Percentiles rank a stretch among this genome's conserved stretches.
phyloP scores from a whole-genome alignment of 768 basidiomycete species.

The Pluteus cervinus region DNA sequence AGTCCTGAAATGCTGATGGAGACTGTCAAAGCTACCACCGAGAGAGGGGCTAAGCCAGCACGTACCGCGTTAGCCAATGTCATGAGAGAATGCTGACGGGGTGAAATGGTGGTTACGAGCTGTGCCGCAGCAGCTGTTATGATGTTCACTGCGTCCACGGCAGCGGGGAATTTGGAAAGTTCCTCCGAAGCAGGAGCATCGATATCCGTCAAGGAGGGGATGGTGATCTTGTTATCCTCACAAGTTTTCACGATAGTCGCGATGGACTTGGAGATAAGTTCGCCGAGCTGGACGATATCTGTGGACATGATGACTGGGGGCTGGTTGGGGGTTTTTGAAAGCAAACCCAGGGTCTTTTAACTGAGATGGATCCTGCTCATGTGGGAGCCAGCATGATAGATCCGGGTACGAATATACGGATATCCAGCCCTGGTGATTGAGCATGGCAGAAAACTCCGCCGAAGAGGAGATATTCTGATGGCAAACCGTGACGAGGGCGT shows the following conservation, averaged over 20 bases:
- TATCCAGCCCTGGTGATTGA: too few species aligned
- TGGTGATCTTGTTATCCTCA: slow-evolving; percentile 2
- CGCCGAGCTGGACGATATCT: neutral
- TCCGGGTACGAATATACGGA: too few species aligned
- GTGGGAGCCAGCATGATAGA: too few species aligned
- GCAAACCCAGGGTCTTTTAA: neutral
- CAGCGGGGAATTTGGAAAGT: slow-evolving; percentile 11
- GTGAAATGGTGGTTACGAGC: slow-evolving; percentile 13
- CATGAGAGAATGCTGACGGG: slow-evolving; percentile 11
- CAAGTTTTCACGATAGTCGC: slow-evolving; percentile 8
- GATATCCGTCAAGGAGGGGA: slow-evolving; percentile 16
- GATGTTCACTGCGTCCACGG: slow-evolving; percentile 11
- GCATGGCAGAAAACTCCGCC: too few species aligned
- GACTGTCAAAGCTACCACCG: too few species aligned
- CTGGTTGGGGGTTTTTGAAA: neutral
- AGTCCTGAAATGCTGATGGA: slow-evolving; percentile 17
- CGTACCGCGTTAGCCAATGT: slow-evolving; percentile 7
- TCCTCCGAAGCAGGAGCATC: slow-evolving; percentile 15
- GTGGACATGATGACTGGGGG: too few species aligned
- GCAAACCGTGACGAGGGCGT: too few species aligned
- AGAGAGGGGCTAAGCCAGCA: neutral
- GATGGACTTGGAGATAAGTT: slow-evolving; percentile 5
- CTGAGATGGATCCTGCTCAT: neutral
- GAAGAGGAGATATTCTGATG: too few species aligned
- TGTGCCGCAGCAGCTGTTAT: slow-evolving; percentile 20